Base-by-base conservation (phyloP, 2,329 filamentous ascomycete genomes). In the Colletotrichum chrysophilum region DNA sequence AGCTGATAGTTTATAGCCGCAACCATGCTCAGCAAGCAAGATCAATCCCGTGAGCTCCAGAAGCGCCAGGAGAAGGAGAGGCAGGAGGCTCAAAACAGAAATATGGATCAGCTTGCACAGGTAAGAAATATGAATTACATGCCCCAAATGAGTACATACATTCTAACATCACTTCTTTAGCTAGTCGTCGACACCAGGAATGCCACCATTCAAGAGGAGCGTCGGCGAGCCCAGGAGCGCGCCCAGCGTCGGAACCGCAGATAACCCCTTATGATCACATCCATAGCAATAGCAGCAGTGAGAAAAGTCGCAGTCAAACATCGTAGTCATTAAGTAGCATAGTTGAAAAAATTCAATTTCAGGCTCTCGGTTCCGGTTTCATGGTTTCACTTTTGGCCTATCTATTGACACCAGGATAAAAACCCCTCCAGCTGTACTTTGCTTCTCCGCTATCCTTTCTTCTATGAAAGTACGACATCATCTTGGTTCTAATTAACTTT, bases 321-420 rank as follows among this genome's bases (percentile, higher is more conserved):
- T 1, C 43, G n/a, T 1, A 21, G 43, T 21, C 0, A 52, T 52
- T 52, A 12, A 52, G n/a, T 52, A 48, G 43, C 4, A 48, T 4
- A 48, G 6, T 48, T 10, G 10, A 48, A 48, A 0, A 13, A 0
- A 7, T 2, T 0, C 10, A 21, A 21, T 7, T 21, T 48, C 1
- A 2, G 43, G 1, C 43, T 21, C 43, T 52, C 0, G n/a, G n/a
- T 4, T 4, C n/a, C 43, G n/a, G 10, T 21, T 21, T 21, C 2
- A 21, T 52, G 2, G n/a, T 52, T 52, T 4, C 1, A 13, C 4
- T 1, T 21, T 52, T 21, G 43, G 10, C 1, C n/a, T 52, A 52
- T 21, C 43, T 21, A 48, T 12, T 48, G 9, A 12, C 43, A 21
- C 2, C 10, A 52, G 43, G 43, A 48, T 7, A 1, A 21, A 12